Conservation (phyloP, 2,329 filamentous ascomycete genomes). For the Fusarium odoratissimum region DNA sequence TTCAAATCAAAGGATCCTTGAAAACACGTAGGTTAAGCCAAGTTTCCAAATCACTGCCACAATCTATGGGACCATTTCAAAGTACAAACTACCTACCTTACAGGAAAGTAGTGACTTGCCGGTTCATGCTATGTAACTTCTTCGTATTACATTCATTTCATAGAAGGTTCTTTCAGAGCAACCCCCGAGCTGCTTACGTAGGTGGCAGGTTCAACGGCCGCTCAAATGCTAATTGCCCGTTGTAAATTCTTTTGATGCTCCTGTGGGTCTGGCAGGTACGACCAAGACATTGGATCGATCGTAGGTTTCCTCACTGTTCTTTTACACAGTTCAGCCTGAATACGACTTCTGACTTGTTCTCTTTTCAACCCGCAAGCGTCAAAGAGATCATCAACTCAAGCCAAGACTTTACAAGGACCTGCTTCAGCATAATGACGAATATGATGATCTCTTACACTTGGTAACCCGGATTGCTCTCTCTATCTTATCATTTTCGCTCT, state of each 20-base stretch:
- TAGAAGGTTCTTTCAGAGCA: neutral
- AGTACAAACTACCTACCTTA: neutral
- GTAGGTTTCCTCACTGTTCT: neutral
- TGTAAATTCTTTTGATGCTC: neutral
- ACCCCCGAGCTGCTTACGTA: neutral
- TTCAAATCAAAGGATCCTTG: neutral
- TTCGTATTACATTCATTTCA: neutral
- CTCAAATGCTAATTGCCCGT: neutral
- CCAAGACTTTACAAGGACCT: neutral
- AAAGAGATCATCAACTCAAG: neutral
- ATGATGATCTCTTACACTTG: conserved; percentile 6
- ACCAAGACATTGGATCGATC: neutral
- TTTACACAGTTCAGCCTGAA: neutral
- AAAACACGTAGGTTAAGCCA: neutral
- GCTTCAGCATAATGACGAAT: conserved; percentile 20
- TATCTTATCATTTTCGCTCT: neutral
- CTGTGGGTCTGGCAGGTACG: neutral
- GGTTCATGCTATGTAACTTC: neutral
- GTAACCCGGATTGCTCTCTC: neutral
- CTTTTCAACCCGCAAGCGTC: conserved; percentile 3
- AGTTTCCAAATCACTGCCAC: neutral
- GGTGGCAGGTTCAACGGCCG: neutral
- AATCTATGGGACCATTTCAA: neutral
- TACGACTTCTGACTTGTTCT: neutral
- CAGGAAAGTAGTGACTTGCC: neutral